Evolutionary conservation across 2,329 filamentous ascomycete genomes (phyloP), one percentile per base, ranked within the genome.

Genomic region (Apiospora marii): DNA sequence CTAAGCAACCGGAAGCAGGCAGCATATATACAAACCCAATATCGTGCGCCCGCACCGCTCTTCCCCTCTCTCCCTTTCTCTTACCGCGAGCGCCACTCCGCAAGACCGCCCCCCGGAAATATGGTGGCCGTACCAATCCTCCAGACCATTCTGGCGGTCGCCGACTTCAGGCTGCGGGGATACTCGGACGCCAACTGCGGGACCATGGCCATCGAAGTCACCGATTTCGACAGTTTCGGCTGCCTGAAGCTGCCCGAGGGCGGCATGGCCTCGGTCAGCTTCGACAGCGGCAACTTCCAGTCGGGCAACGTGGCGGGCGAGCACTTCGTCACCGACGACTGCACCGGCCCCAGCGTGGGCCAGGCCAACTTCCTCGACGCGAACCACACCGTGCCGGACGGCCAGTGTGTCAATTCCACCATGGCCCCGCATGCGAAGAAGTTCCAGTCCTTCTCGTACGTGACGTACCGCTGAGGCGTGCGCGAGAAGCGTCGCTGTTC

Each of bases 331-430:
- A 48, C 67, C 44, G 44, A 69, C 0, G 67, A 69, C 44, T 69
- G 67, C 44, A 49, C 67, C 24, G 67, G 67, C 16, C 44, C 67
- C 67, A 49, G 67, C 67, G 22, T 48, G 8, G 67, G 70, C 10
- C 51, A 53, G 34, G 70, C 44, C 48, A 70, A 70, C 69, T 51
- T 68, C 44, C 24, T 71, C 24, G 51, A 71, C 30, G 61, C 61
- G 19, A 44, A 69, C n/a, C 34, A 49, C 19, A 46, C 67, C 24
- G 44, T 69, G 30, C 67, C 67, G 27, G 67, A 69, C 27, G 48
- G 48, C 4, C 67, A 69, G 48, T 69, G 67, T 7, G 48, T 69
- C 67, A 69, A 69, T 16, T 27, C 67, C 10, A 49, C 67, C 34
- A 64, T 64, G 58, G 58, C 58, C 19, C 58, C 58, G 58, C 22